These are phyloP conservation scores for Cantharellus cinnabarinus DNA, from an alignment of 768 basidiomycete species.

Conservation along the genomic window DNA sequence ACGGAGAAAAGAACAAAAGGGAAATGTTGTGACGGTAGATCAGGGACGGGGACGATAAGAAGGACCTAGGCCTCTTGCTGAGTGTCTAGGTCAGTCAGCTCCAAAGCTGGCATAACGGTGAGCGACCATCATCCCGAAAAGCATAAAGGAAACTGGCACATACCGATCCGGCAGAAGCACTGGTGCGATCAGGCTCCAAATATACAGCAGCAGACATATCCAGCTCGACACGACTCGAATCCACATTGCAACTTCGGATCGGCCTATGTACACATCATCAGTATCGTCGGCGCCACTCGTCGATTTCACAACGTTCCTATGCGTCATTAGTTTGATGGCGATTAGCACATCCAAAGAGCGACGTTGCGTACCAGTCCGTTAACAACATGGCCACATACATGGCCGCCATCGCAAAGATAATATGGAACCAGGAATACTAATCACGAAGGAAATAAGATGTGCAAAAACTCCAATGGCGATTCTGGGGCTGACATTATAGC, in stretches of 20 bases:
- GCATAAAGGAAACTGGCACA: conserved; percentile 13
- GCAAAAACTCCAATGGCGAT: background rate
- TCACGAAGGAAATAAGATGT: conserved; percentile 5
- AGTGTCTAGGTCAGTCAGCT: too few relatives aligned
- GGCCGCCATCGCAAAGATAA: conserved; percentile 85
- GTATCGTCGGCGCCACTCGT: conserved; percentile 8
- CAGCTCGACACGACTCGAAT: conserved; percentile 93
- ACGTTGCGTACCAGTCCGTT: conserved; percentile 74
- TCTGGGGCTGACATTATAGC: conserved; percentile 61
- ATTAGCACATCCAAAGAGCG: background rate
- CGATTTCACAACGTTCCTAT: conserved; percentile 17
- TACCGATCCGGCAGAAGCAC: conserved; percentile 80
- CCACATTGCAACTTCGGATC: conserved; percentile 97
- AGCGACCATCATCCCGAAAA: too few relatives aligned
- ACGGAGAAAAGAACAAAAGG: too few relatives aligned
- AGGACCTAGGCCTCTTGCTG: too few relatives aligned
- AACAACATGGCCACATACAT: conserved; percentile 98
- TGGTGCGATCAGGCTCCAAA: conserved; percentile 77
- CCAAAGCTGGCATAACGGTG: too few relatives aligned
- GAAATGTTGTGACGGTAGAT: too few relatives aligned
- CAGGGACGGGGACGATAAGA: too few relatives aligned
- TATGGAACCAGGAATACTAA: conserved; percentile 96
- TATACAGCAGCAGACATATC: conserved; percentile 73
- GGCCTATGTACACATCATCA: conserved; percentile 65
- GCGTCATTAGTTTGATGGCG: background rate